Conservation (phyloP, 805 yeast species). For the Priceomyces haplophilus region DNA sequence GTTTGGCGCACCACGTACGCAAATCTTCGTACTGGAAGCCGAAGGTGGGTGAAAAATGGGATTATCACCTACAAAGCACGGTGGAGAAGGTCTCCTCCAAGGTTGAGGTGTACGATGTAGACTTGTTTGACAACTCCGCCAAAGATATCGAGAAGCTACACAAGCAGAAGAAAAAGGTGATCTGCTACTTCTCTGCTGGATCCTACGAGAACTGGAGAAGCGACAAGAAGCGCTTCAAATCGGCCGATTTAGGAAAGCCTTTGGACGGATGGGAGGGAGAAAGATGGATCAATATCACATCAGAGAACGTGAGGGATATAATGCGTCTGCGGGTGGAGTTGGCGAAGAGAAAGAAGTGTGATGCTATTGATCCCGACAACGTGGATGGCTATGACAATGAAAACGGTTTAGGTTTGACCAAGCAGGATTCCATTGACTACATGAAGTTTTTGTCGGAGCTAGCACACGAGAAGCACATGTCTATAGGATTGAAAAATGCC, state of each 20-base stretch:
- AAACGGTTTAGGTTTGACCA: slow-evolving; percentile 23
- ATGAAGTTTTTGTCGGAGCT: slow-evolving; percentile 18
- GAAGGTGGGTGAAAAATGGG: slow-evolving; percentile 21
- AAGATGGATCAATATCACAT: slow-evolving; percentile 21
- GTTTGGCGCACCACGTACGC: no score
- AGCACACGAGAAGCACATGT: slow-evolving; percentile 16
- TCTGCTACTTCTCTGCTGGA: slow-evolving; percentile 31
- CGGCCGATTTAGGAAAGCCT: slow-evolving; percentile 18
- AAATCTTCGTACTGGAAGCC: no score
- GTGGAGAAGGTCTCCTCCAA: slow-evolving; percentile 7
- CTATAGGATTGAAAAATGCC: slow-evolving; percentile 25
- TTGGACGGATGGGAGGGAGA: slow-evolving; percentile 29
- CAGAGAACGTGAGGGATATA: slow-evolving; percentile 16
- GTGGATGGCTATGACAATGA: slow-evolving; percentile 26
- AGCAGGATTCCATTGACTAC: slow-evolving; percentile 19
- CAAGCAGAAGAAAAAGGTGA: slow-evolving; percentile 16
- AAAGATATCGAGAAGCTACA: slow-evolving; percentile 15
- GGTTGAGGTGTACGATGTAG: slow-evolving; percentile 21
- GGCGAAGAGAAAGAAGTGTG: slow-evolving; percentile 21
- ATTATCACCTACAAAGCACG: slow-evolving; percentile 15
- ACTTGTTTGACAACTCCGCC: slow-evolving; percentile 17
- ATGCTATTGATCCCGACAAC: slow-evolving; percentile 29
- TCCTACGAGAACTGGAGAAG: slow-evolving; percentile 26
- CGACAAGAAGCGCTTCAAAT: slow-evolving; percentile 17
- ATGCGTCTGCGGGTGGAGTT: slow-evolving; percentile 18